Evolutionary conservation across 306 rosid species (phyloP), one percentile per base, ranked within the genome.

Genomic region (Gastrolobium villosum): DNA sequence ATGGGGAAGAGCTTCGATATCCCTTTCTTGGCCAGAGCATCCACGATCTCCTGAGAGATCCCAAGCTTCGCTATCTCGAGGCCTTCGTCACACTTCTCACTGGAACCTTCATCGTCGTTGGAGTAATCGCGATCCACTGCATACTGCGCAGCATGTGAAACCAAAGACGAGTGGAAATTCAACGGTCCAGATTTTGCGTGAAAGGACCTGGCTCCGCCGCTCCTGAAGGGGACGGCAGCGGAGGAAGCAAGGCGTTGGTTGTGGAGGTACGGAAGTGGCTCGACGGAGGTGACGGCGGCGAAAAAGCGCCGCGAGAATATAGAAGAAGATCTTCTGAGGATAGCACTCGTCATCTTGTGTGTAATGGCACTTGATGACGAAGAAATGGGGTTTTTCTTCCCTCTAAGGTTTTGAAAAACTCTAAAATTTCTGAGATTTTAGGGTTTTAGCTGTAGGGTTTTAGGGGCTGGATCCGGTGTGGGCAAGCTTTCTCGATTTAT

Each of bases 1-100:
- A 92, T 92, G 10, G 97, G 97, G 34, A 92, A 92, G 57, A 92
- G 91, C 85, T 88, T 92, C 14, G 74, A 69, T 66, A 92, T 92
- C 5, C 94, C 91, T 82, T 36, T 89, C 81, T 82, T 85, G 46
- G 85, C 88, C 89, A 92, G 54, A 88, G 94, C 87, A 66, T 90
- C 82, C 3, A 89, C 88, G 59, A 92, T 92, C 68, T 89, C 90
- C 70, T 34, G 69, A 39, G 87, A 40, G 70, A 92, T 86, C 61
- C 90, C 94, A 1, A 92, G 90, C 81, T 75, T 89, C n/a, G 80
- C 80, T 15, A 92, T 84, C 72, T 92, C 94, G 2, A 92, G 91
- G 2, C 91, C 91, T 3, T 92, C 93, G 10, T 85, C 90, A 0
- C 14, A 6, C 9, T 20, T 56, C n/a, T 10, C 2, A 13, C 57